Evolutionary conservation across 768 basidiomycete genomes (phyloP), one percentile per base, ranked within the genome.

Genomic region (Boletus rubroflammeus): DNA sequence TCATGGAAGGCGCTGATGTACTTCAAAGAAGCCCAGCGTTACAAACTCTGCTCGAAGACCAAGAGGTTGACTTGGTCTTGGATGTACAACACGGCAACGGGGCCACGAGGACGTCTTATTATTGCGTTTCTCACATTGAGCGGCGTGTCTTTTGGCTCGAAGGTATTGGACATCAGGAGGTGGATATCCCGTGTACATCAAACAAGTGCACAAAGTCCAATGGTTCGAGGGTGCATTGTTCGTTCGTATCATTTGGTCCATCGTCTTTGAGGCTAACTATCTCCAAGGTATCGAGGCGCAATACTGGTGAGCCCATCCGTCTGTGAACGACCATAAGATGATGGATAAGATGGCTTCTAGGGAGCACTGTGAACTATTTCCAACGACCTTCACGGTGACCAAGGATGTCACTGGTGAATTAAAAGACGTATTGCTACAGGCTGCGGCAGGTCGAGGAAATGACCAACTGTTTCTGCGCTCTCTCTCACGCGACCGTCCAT

Each of bases 341-440:
- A 50, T 32, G 31, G 17, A 50, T n/a, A 1, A 2, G 4, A 15
- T 19, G 14, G 10, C 19, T 15, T 34, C 35, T 40, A 69, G 68
- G 68, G 67, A 55, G 41, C 69, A 69, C 41, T 69, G 70, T 40
- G 69, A 69, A 41, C 42, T 69, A 8, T 69, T 69, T 46, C 68
- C 68, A 26, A 69, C 57, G 21, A 58, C 51, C 6, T 59, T 67
- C 11, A 17, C 38, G 6, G 50, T 69, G 43, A 63, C 65, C 19
- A 60, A 58, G 38, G 41, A 56, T 2, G 34, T 58, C 48, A 65
- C 54, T 8, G 25, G 49, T 36, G 55, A 59, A 34, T 19, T 71
- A 25, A 69, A 66, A 42, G 47, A 57, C 15, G 19, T 62, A 35
- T 44, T 69, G 25, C 35, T 69, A 28, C 68, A 69, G 42, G 63